Percentiles rank a stretch among this genome's conserved stretches.
phyloP scores from a whole-genome alignment of 176 grass and related monocot species.

The Raddia distichophylla region DNA sequence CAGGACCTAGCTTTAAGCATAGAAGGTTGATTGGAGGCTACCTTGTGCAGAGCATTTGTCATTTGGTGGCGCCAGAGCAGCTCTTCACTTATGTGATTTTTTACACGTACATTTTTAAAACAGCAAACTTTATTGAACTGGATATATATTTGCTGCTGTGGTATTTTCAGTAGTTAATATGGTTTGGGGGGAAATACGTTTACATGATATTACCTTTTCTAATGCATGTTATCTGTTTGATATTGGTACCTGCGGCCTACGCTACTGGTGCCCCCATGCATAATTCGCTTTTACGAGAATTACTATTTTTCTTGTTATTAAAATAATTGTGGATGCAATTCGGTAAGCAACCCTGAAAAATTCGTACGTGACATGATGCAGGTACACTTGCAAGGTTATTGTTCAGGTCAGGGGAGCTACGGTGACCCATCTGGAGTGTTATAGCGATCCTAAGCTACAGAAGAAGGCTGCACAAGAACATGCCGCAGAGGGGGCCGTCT shows the following conservation, averaged over 20 bases:
- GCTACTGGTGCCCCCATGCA: not conserved
- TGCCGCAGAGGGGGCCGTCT: slow-evolving; percentile 78
- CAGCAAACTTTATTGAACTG: not conserved
- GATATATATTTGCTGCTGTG: not conserved
- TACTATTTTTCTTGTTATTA: not conserved
- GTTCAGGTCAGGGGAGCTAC: slow-evolving; percentile 52
- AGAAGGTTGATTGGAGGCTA: not conserved
- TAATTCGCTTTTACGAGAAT: not conserved
- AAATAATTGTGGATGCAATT: not conserved
- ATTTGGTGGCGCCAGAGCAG: not conserved
- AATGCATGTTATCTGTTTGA: not conserved
- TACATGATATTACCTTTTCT: not conserved
- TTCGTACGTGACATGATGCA: slow-evolving; percentile 43
- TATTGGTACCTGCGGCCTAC: not conserved
- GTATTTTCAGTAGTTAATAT: not conserved
- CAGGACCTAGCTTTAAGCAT: not conserved
- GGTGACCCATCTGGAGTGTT: slow-evolving; percentile 54
- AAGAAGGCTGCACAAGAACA: slow-evolving; percentile 80
- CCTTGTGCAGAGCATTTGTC: not conserved
- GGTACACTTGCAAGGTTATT: slow-evolving; percentile 87
- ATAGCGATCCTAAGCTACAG: slow-evolving; percentile 62
- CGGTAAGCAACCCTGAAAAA: not conserved
- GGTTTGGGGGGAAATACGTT: not conserved
- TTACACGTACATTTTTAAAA: not conserved
- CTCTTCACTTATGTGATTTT: not conserved